Evolutionary conservation across 495 filamentous ascomycete genomes (phyloP).

Genomic region (Talaromyces liani): DNA sequence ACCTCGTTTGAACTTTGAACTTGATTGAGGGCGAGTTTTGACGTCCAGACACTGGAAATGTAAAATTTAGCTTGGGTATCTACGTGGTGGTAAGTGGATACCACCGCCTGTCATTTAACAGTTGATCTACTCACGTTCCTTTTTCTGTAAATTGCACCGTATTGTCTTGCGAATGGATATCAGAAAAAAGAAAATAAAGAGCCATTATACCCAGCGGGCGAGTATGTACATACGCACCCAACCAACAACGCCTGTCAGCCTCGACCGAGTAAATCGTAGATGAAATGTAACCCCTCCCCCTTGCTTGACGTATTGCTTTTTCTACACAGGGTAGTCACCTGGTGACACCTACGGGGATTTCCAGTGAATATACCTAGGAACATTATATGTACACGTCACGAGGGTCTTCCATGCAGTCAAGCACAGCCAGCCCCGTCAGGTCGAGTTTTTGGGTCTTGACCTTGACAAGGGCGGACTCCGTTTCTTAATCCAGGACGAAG

Average conservation of each 20-base stretch:
- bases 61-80: background rate
- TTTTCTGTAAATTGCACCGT: background rate
- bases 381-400: constrained; percentile 3
- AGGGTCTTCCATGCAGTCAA: background rate
- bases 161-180: background rate
- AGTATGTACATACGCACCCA: background rate
- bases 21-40: background rate
- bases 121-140: background rate
- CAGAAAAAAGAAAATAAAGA: background rate
- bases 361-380: background rate
- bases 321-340: background rate
- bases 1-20: background rate
- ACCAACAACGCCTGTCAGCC: background rate
- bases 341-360: background rate
- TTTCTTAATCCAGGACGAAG: background rate
- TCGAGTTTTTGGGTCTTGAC: background rate
- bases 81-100: background rate
- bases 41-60: background rate
- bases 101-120: background rate
- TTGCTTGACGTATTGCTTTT: background rate
- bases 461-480: background rate
- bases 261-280: background rate
- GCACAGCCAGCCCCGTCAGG: background rate
- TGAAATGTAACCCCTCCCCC: background rate
- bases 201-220: background rate